Evolutionary conservation across 2,329 filamentous ascomycete species (phyloP).

Genomic region (Coccinonectria pachysandricola): DNA sequence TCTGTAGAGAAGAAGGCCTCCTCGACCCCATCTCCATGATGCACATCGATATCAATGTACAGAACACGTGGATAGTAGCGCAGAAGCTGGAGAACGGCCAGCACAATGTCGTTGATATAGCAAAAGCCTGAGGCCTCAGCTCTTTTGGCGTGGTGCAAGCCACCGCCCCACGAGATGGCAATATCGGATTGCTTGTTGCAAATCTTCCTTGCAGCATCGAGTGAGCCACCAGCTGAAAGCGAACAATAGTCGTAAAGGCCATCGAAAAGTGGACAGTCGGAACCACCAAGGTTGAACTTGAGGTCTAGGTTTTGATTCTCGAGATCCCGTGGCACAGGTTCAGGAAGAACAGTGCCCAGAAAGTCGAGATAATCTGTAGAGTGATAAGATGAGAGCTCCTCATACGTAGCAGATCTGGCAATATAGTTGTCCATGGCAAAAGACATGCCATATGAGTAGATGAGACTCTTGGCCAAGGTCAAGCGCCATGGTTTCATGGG

Average conservation of each 20-base stretch:
- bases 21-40: slow-evolving; percentile 85
- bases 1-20: slow-evolving; percentile 86
- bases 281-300: slow-evolving; percentile 77
- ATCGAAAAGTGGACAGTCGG: slow-evolving; percentile 94
- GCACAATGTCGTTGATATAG: slow-evolving; percentile 97
- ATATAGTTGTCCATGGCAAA: slow-evolving; percentile 94
- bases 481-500: slow-evolving; percentile 99
- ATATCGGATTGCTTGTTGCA: slow-evolving; percentile 83
- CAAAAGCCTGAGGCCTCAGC: slow-evolving; percentile 92
- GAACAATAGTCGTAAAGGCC: slow-evolving; percentile 93
- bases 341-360: slow-evolving; percentile 60
- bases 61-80: slow-evolving; percentile 74
- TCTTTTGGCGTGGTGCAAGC: slow-evolving; percentile 92
- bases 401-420: slow-evolving; percentile 71
- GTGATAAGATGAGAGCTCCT: slow-evolving; percentile 83
- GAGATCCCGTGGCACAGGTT: slow-evolving; percentile 52
- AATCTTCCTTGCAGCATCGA: slow-evolving; percentile 85
- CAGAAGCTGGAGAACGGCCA: slow-evolving; percentile 82
- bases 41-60: slow-evolving; percentile 91
- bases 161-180: slow-evolving; percentile 95
- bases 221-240: slow-evolving; percentile 79
- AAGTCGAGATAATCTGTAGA: slow-evolving; percentile 86
- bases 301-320: slow-evolving; percentile 53
- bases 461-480: slow-evolving; percentile 87
- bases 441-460: slow-evolving; percentile 91